These are phyloP conservation scores for Globisporangium parvum DNA, from an alignment of 352 stramenopile species.

Conservation along the genomic window DNA sequence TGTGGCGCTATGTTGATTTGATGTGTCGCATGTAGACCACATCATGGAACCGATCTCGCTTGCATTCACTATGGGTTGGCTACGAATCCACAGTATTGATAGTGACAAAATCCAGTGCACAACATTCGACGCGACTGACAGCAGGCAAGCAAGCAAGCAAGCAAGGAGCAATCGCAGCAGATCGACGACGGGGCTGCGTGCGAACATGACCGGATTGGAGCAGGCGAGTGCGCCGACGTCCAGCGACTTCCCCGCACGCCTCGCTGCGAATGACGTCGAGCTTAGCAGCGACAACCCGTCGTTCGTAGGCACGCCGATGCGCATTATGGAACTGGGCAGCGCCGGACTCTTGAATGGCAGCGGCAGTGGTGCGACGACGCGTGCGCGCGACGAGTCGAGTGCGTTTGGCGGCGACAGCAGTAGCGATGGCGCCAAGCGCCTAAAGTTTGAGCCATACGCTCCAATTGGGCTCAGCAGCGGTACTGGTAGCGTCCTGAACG, in stretches of 20 bases:
- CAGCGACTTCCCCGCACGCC: not conserved
- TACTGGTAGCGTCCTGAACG: not conserved
- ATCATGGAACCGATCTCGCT: no score
- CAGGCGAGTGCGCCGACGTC: slow-evolving; percentile 2
- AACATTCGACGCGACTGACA: not conserved
- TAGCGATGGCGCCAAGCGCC: slow-evolving; percentile 1
- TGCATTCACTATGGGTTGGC: no score
- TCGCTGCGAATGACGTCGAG: not conserved
- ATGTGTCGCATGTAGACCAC: no score
- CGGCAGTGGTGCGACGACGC: slow-evolving; percentile 1
- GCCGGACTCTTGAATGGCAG: not conserved
- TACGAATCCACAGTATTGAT: not conserved
- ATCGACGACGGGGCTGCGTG: not conserved
- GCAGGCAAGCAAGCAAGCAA: no score
- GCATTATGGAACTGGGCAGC: not conserved
- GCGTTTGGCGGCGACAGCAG: not conserved
- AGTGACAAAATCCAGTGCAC: not conserved
- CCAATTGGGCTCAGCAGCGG: not conserved
- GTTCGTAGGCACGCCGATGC: not conserved
- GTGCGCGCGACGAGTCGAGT: slow-evolving; percentile 1
- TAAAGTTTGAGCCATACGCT: not conserved
- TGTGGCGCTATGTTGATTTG: no score
- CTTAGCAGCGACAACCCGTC: not conserved
- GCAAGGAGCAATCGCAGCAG: not conserved
- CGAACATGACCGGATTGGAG: slow-evolving; percentile 13